Conservation (phyloP, 768 basidiomycete genomes). For the Albatrellus ellisii region DNA sequence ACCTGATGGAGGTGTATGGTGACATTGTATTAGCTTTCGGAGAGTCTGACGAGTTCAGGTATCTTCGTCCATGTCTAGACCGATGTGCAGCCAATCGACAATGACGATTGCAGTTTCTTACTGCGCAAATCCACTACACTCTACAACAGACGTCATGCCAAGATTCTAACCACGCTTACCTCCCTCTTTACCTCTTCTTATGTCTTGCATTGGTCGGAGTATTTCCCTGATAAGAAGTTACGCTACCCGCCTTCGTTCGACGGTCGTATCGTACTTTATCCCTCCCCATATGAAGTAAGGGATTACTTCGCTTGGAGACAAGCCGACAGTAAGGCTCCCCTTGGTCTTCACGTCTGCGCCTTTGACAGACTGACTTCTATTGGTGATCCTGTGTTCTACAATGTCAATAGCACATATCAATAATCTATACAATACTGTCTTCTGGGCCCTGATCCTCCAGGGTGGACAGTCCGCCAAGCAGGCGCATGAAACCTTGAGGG, state of each 20-base stretch:
- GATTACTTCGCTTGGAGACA: conserved; percentile 98
- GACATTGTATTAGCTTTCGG: conserved; percentile 87
- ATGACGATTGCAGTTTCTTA: conserved; percentile 55
- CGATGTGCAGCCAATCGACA: background rate
- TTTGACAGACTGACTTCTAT: background rate
- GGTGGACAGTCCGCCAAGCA: conserved; percentile 67
- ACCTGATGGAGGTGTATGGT: conserved; percentile 69
- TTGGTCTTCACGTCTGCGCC: background rate
- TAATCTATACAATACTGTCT: conserved; percentile 91
- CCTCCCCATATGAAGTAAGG: conserved; percentile 50
- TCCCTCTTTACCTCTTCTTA: conserved; percentile 89
- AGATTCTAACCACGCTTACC: conserved; percentile 72
- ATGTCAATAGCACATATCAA: conserved; percentile 99
- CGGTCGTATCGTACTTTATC: conserved; percentile 77
- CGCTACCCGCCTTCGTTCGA: conserved; percentile 89
- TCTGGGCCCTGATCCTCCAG: conserved; percentile 87
- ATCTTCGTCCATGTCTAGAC: background rate
- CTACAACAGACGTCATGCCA: conserved; percentile 79
- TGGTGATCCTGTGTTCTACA: conserved; percentile 8
- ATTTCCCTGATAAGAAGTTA: conserved; percentile 61
- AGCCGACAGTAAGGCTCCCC: conserved; percentile 67
- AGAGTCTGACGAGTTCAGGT: conserved; percentile 97
- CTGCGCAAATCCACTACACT: conserved; percentile 61
- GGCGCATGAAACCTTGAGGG: conserved; percentile 71
- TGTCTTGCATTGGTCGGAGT: conserved; percentile 72